Evolutionary conservation across 1,139 yeast species (phyloP).

Genomic region (Geotrichum carabidarum): DNA sequence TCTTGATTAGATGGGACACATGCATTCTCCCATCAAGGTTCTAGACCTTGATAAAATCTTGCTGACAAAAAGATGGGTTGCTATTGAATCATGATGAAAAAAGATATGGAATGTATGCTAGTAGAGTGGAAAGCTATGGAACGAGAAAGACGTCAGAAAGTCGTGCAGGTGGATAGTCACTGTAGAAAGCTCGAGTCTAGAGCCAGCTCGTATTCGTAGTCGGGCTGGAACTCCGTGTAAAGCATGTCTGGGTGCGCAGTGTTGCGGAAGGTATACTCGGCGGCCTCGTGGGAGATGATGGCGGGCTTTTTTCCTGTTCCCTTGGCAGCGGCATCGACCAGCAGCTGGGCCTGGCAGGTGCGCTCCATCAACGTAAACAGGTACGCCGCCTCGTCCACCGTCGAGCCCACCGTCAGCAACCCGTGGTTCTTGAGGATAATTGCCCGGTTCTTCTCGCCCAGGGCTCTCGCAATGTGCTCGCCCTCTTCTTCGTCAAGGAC

Average conservation of each 20-base stretch:
- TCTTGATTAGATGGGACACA: too few relatives aligned
- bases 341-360: constrained; percentile 62
- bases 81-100: too few relatives aligned
- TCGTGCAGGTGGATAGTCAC: neutral
- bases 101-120: too few relatives aligned
- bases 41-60: too few relatives aligned
- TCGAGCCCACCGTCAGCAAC: constrained; percentile 64
- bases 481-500: constrained; percentile 72
- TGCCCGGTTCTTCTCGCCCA: constrained; percentile 56
- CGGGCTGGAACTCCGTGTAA: constrained; percentile 71
- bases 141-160: too few relatives aligned
- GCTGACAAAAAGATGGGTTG: too few relatives aligned
- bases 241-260: constrained; percentile 62
- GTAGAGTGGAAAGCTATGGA: too few relatives aligned
- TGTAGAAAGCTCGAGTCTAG: constrained; percentile 8
- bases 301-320: constrained; percentile 32
- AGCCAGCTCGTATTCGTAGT: constrained; percentile 44
- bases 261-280: constrained; percentile 59
- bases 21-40: too few relatives aligned
- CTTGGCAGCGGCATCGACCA: constrained; percentile 52
- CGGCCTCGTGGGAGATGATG: constrained; percentile 56
- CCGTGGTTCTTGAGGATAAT: constrained; percentile 75
- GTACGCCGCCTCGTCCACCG: constrained; percentile 80
- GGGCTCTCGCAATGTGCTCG: constrained; percentile 55
- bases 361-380: constrained; percentile 63